Evolutionary conservation across 1,284 basidiomycete species (phyloP).

Genomic region (Fomes fomentarius): DNA sequence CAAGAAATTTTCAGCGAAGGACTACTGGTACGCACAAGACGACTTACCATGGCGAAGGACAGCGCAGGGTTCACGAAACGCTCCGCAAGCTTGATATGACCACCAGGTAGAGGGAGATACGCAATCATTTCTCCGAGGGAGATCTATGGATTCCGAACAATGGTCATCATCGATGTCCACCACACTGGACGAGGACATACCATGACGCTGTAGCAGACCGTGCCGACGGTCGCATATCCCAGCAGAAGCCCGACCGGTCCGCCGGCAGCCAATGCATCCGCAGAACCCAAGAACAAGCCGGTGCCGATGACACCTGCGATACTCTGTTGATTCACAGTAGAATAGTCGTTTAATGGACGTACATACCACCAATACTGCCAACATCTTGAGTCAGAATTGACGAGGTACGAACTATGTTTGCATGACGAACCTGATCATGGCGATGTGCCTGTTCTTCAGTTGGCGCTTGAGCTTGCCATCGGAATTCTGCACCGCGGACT

Average conservation of each 20-base stretch:
- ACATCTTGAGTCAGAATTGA: not conserved
- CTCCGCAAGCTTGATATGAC: constrained; percentile 70
- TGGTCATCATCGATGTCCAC: not conserved
- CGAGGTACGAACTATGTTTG: not conserved
- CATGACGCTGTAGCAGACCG: constrained; percentile 57
- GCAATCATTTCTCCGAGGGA: constrained; percentile 67
- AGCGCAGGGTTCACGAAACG: constrained; percentile 75
- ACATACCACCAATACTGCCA: constrained; percentile 39
- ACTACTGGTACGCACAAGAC: not conserved
- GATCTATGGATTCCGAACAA: constrained; percentile 29
- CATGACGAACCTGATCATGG: constrained; percentile 31
- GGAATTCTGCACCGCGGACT: not conserved
- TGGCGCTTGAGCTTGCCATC: constrained; percentile 22
- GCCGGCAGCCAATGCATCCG: constrained; percentile 52
- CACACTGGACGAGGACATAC: constrained; percentile 23
- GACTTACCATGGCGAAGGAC: constrained; percentile 58
- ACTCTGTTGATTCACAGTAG: not conserved
- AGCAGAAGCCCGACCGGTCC: constrained; percentile 66
- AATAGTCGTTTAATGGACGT: too few relatives aligned
- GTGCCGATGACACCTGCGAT: constrained; percentile 78
- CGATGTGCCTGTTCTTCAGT: constrained; percentile 35
- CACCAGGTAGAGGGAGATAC: constrained; percentile 67
- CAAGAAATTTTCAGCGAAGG: not conserved
- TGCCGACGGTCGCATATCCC: constrained; percentile 64
- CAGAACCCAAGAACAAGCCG: constrained; percentile 70